A percentile compares a stretch with the other conserved stretches of the same genome.
Conservation (phyloP, 2,329 filamentous ascomycete species). For the Aspergillus persii region DNA sequence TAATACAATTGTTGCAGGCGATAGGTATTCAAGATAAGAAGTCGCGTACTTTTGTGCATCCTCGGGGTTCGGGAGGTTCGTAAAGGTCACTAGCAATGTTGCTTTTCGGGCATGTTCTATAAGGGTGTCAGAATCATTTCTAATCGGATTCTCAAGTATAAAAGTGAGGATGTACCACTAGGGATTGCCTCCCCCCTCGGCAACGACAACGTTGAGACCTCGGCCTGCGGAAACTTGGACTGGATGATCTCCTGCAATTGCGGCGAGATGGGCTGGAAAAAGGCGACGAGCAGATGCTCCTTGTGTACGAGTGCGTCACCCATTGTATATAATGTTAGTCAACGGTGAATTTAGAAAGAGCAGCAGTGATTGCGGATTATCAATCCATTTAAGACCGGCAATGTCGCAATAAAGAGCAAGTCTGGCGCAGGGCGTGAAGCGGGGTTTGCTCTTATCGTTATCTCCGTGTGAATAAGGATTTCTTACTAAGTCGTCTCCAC, state of each 20-base stretch:
- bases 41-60: slow-evolving; percentile 26
- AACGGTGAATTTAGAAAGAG: neutral
- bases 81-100: slow-evolving; percentile 27
- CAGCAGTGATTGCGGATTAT: neutral
- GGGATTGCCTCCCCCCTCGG: slow-evolving; percentile 18
- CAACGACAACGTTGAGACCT: slow-evolving; percentile 19
- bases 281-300: slow-evolving; percentile 26
- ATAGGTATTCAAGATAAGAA: neutral
- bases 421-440: neutral
- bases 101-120: slow-evolving; percentile 24
- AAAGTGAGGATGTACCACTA: slow-evolving; percentile 16
- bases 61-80: slow-evolving; percentile 24
- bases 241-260: slow-evolving; percentile 16
- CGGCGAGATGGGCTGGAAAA: slow-evolving; percentile 15
- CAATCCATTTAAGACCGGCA: neutral
- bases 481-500: no score
- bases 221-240: slow-evolving; percentile 22
- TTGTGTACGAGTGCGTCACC: slow-evolving; percentile 17
- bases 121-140: neutral
- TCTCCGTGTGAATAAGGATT: neutral
- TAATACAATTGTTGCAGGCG: neutral
- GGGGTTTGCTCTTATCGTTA: neutral
- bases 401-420: slow-evolving; percentile 3
- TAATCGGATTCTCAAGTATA: neutral
- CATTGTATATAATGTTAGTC: slow-evolving; percentile 14